Evolutionary conservation across 176 grass and related monocot species (phyloP), one percentile per base, ranked within the genome.

Genomic region (Aechmea fasciata): DNA sequence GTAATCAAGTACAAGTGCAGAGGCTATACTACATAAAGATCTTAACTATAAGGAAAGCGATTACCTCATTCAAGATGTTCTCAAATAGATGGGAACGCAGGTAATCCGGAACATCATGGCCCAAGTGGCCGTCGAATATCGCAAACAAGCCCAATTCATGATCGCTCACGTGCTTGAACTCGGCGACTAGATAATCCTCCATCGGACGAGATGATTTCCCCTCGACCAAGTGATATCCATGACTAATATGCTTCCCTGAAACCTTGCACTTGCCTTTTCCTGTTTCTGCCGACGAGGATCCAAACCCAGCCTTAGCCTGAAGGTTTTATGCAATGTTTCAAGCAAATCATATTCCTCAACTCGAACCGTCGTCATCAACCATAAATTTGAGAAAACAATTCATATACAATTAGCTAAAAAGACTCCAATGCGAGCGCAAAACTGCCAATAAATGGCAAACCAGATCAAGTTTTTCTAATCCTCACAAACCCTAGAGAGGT

Each of bases 31-130:
- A 23, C 22, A 23, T 15, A 57, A 57, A 57, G 13, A 57, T 13
- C 17, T 13, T 15, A 57, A 57, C 52, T 3, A 20, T 1, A 59
- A 14, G 19, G 15, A 59, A 19, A 59, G 14, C n/a, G 19, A 81
- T 87, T 87, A 97, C 93, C 93, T 97, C 84, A 13, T 19, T 97
- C 68, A 97, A 72, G 71, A 97, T 97, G 77, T 87, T 90, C 50
- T 92, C 75, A n/a, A 97, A 97, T 57, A 97, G 84, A 92, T 97
- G 77, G 12, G 76, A 67, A 0, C 68, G 61, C 52, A 97, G 73
- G 68, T 89, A 97, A 57, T 97, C 69, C 55, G 89, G 79, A 69
- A 97, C 89, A 69, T 79, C 88, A 69, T 97, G 86, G 5, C 93
- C 84, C 62, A 90, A 77, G 51, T 97, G 93, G 24, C 93, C 93